Percentiles rank a stretch among this genome's conserved stretches.
Conservation (phyloP, 2,329 filamentous ascomycete genomes). For the Aspergillus proliferans region DNA sequence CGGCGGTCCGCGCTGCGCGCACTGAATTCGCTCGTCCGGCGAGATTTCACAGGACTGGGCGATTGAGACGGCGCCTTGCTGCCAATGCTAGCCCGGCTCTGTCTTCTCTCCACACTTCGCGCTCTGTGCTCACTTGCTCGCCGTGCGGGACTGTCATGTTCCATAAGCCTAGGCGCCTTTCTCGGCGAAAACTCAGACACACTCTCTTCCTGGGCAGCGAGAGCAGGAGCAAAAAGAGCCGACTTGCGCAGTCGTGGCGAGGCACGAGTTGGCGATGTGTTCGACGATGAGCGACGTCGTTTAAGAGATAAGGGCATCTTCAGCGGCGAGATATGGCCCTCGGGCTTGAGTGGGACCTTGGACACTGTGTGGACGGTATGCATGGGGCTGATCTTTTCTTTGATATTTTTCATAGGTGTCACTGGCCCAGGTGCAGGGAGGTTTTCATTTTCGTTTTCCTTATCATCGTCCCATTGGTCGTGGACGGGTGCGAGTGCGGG, state of each 20-base stretch:
- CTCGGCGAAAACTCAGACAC: conserved; percentile 21
- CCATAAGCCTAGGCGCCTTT: conserved; percentile 15
- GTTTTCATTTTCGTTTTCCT: conserved; percentile 20
- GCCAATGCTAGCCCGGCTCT: conserved; percentile 1
- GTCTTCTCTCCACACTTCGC: conserved; percentile 4
- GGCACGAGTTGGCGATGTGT: conserved; percentile 31
- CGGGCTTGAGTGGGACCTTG: conserved; percentile 68
- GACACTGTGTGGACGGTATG: conserved; percentile 65
- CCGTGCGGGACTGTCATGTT: conserved; percentile 15
- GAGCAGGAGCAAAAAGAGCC: conserved; percentile 11
- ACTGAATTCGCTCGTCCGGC: conserved; percentile 10
- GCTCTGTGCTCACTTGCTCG: conserved; percentile 11
- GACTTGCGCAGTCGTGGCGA: conserved; percentile 24
- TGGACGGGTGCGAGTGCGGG: not conserved
- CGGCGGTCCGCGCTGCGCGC: conserved; percentile 7
- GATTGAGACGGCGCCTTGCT: no score
- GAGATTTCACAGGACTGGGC: not conserved
- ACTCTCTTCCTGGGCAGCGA: conserved; percentile 10
- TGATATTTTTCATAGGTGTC: conserved; percentile 52
- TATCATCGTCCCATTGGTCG: conserved; percentile 38
- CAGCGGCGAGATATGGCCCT: conserved; percentile 47
- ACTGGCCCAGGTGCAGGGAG: conserved; percentile 10
- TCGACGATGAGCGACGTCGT: conserved; percentile 49
- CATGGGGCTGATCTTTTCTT: conserved; percentile 39
- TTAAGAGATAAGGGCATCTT: conserved; percentile 37